phyloP scores from a whole-genome alignment of 306 rosid genomes.

The Prunus mume region DNA sequence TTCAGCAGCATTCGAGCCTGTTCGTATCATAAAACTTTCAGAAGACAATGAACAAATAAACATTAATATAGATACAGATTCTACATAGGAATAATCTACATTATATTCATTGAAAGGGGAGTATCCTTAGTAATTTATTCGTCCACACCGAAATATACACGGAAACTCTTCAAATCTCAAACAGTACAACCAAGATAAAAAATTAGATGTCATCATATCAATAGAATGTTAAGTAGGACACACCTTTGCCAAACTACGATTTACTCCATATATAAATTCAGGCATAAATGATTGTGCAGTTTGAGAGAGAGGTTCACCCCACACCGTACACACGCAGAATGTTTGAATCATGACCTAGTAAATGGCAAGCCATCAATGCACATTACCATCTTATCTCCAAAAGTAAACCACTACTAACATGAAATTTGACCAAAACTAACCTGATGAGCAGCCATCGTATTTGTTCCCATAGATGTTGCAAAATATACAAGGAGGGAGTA shows the following conservation, averaged over 20 bases:
- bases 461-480: conserved; percentile 85
- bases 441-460: conserved; percentile 94
- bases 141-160: background rate
- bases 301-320: conserved; percentile 99
- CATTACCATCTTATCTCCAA: conserved; percentile 15
- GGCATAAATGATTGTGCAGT: conserved; percentile 98
- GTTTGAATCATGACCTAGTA: conserved; percentile 89
- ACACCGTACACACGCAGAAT: conserved; percentile 71
- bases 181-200: background rate
- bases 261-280: conserved; percentile 63
- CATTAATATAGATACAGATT: background rate
- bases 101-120: background rate
- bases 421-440: conserved; percentile 37
- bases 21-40: conserved; percentile 26
- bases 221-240: conserved; percentile 23
- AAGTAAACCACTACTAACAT: conserved; percentile 18
- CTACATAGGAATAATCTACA: background rate
- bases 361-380: conserved; percentile 24
- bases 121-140: background rate
- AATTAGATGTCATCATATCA: background rate
- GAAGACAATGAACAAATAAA: conserved; percentile 12
- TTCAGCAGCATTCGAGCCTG: conserved; percentile 77
- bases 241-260: conserved; percentile 70
- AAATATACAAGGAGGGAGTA: conserved; percentile 67
- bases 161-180: background rate